These are phyloP conservation scores for Melampsora americana DNA, from an alignment of 1,284 basidiomycete genomes.

Conservation along the genomic window DNA sequence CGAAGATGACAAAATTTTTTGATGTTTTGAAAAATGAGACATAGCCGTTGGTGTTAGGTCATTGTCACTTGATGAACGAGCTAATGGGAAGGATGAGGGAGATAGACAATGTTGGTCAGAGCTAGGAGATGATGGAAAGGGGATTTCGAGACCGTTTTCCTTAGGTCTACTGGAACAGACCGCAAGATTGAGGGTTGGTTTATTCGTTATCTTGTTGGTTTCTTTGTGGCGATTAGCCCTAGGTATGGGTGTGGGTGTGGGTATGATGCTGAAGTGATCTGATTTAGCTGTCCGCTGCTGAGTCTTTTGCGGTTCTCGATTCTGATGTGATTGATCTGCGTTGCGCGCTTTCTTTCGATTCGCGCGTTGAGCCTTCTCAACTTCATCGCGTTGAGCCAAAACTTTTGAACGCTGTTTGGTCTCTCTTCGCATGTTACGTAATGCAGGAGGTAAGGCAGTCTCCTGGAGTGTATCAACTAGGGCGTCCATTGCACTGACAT, in stretches of 20 bases:
- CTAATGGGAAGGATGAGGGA: background rate
- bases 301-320: too few species aligned
- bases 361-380: too few species aligned
- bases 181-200: background rate
- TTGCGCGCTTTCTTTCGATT: too few species aligned
- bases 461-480: conserved; percentile 17
- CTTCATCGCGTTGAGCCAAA: too few species aligned
- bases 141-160: background rate
- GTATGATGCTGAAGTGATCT: background rate
- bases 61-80: background rate
- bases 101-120: background rate
- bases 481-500: conserved; percentile 29
- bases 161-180: too few species aligned
- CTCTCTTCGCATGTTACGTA: background rate
- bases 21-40: background rate
- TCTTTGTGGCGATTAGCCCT: background rate
- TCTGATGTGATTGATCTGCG: too few species aligned
- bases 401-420: background rate
- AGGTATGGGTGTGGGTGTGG: background rate
- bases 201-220: background rate
- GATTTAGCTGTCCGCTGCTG: background rate
- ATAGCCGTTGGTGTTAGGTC: background rate
- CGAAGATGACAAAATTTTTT: background rate
- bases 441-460: background rate
- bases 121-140: background rate